Evolutionary conservation across 768 basidiomycete genomes (phyloP).

Genomic region (Gautieria morchelliformis): DNA sequence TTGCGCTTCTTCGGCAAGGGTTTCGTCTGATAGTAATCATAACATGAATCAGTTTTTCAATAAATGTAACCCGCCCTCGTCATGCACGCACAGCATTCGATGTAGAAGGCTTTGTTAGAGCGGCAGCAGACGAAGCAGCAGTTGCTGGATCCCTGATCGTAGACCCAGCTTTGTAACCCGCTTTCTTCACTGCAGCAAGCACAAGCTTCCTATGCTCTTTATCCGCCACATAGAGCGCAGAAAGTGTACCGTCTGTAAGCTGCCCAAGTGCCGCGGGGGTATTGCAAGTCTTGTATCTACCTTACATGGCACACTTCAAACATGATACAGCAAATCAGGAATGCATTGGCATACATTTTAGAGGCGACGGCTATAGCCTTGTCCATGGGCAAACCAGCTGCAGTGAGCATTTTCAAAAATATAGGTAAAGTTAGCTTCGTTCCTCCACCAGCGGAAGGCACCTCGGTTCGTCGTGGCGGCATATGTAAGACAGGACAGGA

Average conservation of each 20-base stretch:
- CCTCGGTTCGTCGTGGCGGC: constrained; percentile 21
- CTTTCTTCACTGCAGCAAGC: constrained; percentile 50
- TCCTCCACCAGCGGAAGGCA: constrained; percentile 28
- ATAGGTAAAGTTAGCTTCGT: constrained; percentile 50
- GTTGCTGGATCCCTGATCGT: constrained; percentile 10
- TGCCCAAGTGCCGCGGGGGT: constrained; percentile 46
- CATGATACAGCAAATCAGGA: not conserved
- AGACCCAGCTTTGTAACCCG: constrained; percentile 35
- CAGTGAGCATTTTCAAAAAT: constrained; percentile 59
- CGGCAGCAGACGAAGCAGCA: not conserved
- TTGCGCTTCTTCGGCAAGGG: constrained; percentile 39
- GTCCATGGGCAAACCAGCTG: constrained; percentile 42
- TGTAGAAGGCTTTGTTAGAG: not conserved
- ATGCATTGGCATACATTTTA: constrained; percentile 45
- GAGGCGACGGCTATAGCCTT: constrained; percentile 63
- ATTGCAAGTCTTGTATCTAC: constrained; percentile 63
- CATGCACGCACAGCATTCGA: not conserved
- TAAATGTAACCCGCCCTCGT: no score
- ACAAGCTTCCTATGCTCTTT: constrained; percentile 57
- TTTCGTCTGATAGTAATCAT: not conserved
- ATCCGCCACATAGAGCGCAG: constrained; percentile 45
- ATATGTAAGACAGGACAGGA: no score
- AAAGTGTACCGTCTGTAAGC: constrained; percentile 53
- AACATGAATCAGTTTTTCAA: not conserved
- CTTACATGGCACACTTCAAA: constrained; percentile 11